Evolutionary conservation across 148 eudicot species (phyloP).

Genomic region (Rhododendron griersonianum): DNA sequence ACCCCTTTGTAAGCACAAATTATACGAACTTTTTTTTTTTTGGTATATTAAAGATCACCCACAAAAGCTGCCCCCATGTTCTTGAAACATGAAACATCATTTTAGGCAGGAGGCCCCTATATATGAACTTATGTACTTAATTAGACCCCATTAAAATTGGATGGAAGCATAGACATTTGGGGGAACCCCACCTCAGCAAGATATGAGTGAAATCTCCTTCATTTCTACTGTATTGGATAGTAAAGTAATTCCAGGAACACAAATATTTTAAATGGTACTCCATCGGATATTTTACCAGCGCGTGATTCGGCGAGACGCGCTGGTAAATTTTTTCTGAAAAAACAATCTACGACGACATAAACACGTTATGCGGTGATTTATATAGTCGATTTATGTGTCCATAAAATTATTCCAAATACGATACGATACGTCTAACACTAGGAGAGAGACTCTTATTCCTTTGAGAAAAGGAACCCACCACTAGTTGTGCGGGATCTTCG

Average conservation of each 20-base stretch:
- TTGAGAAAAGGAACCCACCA: slow-evolving; percentile 28
- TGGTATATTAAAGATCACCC: neutral
- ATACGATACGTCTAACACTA: neutral
- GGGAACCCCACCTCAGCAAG: too few relatives aligned
- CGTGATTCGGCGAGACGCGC: too few relatives aligned
- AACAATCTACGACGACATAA: neutral
- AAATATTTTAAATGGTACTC: neutral
- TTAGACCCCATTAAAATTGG: too few relatives aligned
- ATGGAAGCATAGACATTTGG: too few relatives aligned
- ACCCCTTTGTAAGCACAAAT: neutral
- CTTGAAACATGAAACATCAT: slow-evolving; percentile 11
- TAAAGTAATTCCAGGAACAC: neutral
- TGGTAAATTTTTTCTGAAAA: too few relatives aligned
- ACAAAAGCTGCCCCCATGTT: slow-evolving; percentile 8
- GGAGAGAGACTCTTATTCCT: neutral
- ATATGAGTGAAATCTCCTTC: neutral
- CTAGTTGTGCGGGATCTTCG: slow-evolving; percentile 21
- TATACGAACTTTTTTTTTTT: neutral
- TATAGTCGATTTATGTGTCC: neutral
- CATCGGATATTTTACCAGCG: too few relatives aligned
- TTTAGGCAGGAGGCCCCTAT: neutral
- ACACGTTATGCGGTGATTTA: neutral
- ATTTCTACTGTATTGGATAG: too few relatives aligned
- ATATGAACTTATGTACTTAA: neutral
- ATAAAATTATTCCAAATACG: neutral